Evolutionary conservation across 2,329 filamentous ascomycete genomes (phyloP).

Genomic region (Teratosphaeria nubilosa): DNA sequence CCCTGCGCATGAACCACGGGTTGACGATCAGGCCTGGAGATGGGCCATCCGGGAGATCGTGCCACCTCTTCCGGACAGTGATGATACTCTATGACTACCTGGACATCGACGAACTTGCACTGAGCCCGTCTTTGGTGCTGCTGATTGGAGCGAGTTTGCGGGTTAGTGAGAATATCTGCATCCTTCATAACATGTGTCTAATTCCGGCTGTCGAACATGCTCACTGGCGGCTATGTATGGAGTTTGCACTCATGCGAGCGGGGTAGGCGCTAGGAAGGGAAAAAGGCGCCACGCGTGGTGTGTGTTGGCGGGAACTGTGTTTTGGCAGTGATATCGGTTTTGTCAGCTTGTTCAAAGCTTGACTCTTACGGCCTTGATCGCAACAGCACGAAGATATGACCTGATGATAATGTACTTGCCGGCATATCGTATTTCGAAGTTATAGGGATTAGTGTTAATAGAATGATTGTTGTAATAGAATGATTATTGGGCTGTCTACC

Average conservation of each 20-base stretch:
- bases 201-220: neutral
- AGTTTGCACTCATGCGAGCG: neutral
- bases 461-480: neutral
- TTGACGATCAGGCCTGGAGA: constrained; percentile 65
- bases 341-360: neutral
- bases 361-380: neutral
- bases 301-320: neutral
- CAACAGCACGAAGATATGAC: neutral
- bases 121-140: neutral
- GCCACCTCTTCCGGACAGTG: neutral
- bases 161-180: neutral
- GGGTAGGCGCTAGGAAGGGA: neutral
- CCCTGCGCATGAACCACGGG: constrained; percentile 45
- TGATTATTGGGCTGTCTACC: too few relatives aligned
- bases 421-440: neutral
- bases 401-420: neutral
- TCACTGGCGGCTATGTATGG: neutral
- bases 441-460: neutral
- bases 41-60: constrained; percentile 14
- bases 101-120: neutral
- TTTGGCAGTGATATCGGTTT: neutral
- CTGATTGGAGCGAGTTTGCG: neutral
- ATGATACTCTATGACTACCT: neutral
- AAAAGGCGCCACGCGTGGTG: neutral
- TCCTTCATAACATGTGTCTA: neutral